These are phyloP conservation scores for Spirogloea muscicola DNA, from an alignment of 139 green algal species.

Conservation along the genomic window DNA sequence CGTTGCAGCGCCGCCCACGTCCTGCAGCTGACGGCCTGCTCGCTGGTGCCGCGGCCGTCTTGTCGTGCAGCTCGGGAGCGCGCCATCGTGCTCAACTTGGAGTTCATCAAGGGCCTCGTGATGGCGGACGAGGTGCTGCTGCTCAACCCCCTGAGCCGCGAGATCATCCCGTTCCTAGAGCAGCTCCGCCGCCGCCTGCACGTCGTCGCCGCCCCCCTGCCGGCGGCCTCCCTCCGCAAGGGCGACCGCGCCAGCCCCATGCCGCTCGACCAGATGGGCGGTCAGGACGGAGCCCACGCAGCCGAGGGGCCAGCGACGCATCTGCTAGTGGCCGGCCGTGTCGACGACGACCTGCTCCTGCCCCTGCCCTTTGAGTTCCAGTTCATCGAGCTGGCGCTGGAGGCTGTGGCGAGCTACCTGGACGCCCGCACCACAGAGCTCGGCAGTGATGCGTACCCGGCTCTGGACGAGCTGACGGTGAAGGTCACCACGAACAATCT, in stretches of 20 bases:
- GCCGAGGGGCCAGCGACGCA: too few species aligned
- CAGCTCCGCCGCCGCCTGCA: conserved; percentile 29
- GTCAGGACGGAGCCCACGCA: too few species aligned
- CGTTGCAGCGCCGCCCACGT: too few species aligned
- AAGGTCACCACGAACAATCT: conserved; percentile 75
- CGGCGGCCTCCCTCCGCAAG: too few species aligned
- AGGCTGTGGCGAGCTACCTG: conserved; percentile 14
- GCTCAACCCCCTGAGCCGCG: conserved; percentile 5
- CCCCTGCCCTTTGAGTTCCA: conserved; percentile 30
- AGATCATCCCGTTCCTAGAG: conserved; percentile 18
- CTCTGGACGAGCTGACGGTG: conserved; percentile 75
- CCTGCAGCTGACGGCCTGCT: too few species aligned
- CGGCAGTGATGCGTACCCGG: conserved; percentile 75
- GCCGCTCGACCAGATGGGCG: too few species aligned
- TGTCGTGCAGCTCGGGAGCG: conserved; percentile 28
- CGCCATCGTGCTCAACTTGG: conserved; percentile 51
- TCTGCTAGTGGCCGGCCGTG: too few species aligned
- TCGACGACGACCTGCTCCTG: conserved; percentile 13
- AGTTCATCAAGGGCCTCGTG: conserved; percentile 44
- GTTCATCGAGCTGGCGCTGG: conserved; percentile 26
- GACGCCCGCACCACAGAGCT: conserved; percentile 56
- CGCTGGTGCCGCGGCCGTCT: too few species aligned
- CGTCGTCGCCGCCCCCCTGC: background rate
- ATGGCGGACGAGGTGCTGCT: conserved; percentile 22
- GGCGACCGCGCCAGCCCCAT: too few species aligned